Evolutionary conservation across 164 flowering plant genomes (phyloP).

Genomic region (Buxus sempervirens): DNA sequence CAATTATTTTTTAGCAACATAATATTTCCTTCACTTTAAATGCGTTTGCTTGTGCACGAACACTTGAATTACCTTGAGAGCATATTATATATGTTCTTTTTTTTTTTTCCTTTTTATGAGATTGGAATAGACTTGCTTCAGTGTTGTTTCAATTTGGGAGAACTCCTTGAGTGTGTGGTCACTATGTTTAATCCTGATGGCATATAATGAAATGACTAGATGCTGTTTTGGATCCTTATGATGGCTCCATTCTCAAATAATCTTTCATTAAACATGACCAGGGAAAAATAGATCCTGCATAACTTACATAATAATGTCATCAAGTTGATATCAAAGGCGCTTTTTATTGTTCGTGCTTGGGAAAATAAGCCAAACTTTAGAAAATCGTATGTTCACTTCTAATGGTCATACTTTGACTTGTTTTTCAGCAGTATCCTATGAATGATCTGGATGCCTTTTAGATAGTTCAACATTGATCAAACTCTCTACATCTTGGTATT

Average conservation of each 20-base stretch:
- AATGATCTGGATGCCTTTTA: slow-evolving; percentile 14
- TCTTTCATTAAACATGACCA: slow-evolving; percentile 67
- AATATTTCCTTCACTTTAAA: no score
- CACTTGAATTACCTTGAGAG: neutral
- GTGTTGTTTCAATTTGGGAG: slow-evolving; percentile 64
- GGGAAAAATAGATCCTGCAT: slow-evolving; percentile 49
- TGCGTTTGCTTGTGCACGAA: neutral
- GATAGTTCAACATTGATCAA: slow-evolving; percentile 19
- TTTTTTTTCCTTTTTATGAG: neutral
- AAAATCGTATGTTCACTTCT: slow-evolving; percentile 23
- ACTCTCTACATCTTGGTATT: slow-evolving; percentile 51
- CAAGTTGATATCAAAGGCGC: slow-evolving; percentile 75
- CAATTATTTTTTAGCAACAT: no score
- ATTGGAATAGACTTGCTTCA: slow-evolving; percentile 14
- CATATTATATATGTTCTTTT: no score
- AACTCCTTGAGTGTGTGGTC: slow-evolving; percentile 66
- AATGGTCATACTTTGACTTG: slow-evolving; percentile 4
- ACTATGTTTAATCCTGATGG: slow-evolving; percentile 57
- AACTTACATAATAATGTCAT: slow-evolving; percentile 86
- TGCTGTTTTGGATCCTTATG: slow-evolving; percentile 61
- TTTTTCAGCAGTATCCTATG: slow-evolving; percentile 6
- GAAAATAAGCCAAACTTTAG: slow-evolving; percentile 42
- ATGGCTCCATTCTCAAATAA: slow-evolving; percentile 48
- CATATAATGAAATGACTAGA: slow-evolving; percentile 70
- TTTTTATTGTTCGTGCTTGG: slow-evolving; percentile 59